A percentile compares a stretch with the other conserved stretches of the same genome.
phyloP scores from a whole-genome alignment of 2,329 filamentous ascomycete genomes.

The Cordyceps farinosa region DNA sequence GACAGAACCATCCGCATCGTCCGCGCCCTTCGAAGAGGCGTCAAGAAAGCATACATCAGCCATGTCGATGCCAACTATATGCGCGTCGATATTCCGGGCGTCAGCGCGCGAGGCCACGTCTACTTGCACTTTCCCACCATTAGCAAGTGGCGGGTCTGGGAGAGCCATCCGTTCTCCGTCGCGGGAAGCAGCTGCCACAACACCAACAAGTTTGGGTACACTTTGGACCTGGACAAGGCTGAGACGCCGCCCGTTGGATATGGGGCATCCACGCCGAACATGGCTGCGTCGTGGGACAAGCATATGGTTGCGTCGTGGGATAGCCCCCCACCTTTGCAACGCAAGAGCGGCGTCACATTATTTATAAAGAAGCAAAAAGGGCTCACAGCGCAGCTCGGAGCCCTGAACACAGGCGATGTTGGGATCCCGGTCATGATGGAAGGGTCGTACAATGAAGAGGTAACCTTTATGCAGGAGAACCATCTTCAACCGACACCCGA shows the following conservation, averaged over 20 bases:
- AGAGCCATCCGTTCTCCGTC: slow-evolving; percentile 32
- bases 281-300: neutral
- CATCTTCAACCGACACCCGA: slow-evolving; percentile 19
- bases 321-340: neutral
- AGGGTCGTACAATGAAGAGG: slow-evolving; percentile 21
- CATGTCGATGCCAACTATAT: slow-evolving; percentile 26
- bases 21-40: slow-evolving; percentile 21
- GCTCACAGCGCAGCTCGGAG: slow-evolving; percentile 18
- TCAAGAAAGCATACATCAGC: slow-evolving; percentile 23
- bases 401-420: neutral
- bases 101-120: slow-evolving; percentile 25
- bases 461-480: slow-evolving; percentile 20
- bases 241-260: neutral
- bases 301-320: neutral
- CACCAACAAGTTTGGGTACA: neutral
- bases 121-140: slow-evolving; percentile 29
- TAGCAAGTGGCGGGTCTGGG: slow-evolving; percentile 27
- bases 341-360: slow-evolving; percentile 19
- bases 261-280: neutral
- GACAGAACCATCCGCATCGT: slow-evolving; percentile 23
- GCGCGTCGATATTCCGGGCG: slow-evolving; percentile 26
- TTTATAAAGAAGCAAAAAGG: slow-evolving; percentile 21
- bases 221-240: slow-evolving; percentile 6
- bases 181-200: slow-evolving; percentile 12
- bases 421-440: slow-evolving; percentile 25